Evolutionary conservation across 176 grass and related monocot species (phyloP).

Genomic region (Areca catechu): DNA sequence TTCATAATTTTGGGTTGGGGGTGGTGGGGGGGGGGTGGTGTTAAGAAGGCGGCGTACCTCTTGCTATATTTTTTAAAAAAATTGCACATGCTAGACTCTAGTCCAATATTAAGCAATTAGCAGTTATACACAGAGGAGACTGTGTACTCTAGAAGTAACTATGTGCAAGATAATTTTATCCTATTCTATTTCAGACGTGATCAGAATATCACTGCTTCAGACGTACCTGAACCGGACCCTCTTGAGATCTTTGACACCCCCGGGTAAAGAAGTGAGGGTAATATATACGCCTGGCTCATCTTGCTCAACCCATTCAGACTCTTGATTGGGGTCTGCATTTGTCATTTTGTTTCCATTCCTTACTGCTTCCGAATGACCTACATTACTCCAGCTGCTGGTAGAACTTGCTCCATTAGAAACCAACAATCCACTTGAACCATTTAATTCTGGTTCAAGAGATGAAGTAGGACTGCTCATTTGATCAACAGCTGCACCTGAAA

Average conservation of each 20-base stretch:
- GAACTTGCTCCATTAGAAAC: conserved; percentile 49
- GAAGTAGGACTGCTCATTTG: conserved; percentile 33
- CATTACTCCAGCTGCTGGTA: conserved; percentile 34
- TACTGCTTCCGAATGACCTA: conserved; percentile 30
- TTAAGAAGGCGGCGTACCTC: no score
- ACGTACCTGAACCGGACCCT: conserved; percentile 89
- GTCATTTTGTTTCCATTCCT: conserved; percentile 57
- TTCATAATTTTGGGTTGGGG: no score
- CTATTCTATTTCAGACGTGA: no score
- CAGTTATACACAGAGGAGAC: no score
- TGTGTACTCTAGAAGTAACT: no score
- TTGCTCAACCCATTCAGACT: conserved; percentile 95
- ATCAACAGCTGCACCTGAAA: conserved; percentile 32
- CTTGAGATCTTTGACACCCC: conserved; percentile 82
- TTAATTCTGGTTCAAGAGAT: conserved; percentile 35
- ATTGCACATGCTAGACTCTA: no score
- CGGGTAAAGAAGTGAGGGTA: conserved; percentile 73
- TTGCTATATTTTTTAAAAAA: no score
- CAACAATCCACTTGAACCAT: conserved; percentile 42
- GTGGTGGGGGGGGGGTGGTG: no score
- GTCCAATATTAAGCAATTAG: no score
- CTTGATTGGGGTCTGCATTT: conserved; percentile 40
- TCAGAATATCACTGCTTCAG: neutral
- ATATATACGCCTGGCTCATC: conserved; percentile 89
- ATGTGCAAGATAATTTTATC: no score